Percentiles rank a stretch among this genome's conserved stretches.
These are phyloP conservation scores for Coemansia sp. DNA, from an alignment of 192 early-diverging fungal species.

Conservation along the genomic window DNA sequence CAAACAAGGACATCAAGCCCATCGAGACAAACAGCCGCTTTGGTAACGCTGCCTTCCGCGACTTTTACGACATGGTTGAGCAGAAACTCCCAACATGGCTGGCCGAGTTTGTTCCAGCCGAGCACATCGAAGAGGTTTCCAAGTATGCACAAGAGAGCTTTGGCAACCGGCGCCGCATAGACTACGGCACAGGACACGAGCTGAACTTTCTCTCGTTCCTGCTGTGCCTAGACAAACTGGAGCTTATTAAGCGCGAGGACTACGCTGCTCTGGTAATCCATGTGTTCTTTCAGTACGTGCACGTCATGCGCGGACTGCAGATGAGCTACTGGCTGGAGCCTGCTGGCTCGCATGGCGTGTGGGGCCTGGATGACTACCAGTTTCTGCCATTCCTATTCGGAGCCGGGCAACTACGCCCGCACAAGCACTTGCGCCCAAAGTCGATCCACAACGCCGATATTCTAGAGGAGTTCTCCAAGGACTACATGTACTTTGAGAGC, in stretches of 20 bases:
- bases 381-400: conserved; percentile 96
- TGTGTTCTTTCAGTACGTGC: conserved; percentile 81
- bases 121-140: conserved; percentile 60
- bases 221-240: conserved; percentile 75
- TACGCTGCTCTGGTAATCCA: conserved; percentile 73
- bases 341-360: conserved; percentile 97
- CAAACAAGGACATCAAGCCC: conserved; percentile 67
- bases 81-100: conserved; percentile 34
- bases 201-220: conserved; percentile 87
- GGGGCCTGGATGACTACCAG: conserved; percentile 98
- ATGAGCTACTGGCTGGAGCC: conserved; percentile 95
- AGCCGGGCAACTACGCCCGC: conserved; percentile 77
- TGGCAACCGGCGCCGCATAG: conserved; percentile 89
- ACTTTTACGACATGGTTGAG: conserved; percentile 77
- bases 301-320: conserved; percentile 86
- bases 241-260: conserved; percentile 64
- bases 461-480: conserved; percentile 81
- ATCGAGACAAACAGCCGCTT: conserved; percentile 78
- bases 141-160: conserved; percentile 80
- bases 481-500: conserved; percentile 96
- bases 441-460: conserved; percentile 90
- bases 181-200: conserved; percentile 98
- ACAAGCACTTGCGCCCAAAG: conserved; percentile 90
- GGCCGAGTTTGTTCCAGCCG: conserved; percentile 36
- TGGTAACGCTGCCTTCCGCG: conserved; percentile 92